Evolutionary conservation across 345 rosid genomes (phyloP).

Genomic region (Eutrema heterophyllum): DNA sequence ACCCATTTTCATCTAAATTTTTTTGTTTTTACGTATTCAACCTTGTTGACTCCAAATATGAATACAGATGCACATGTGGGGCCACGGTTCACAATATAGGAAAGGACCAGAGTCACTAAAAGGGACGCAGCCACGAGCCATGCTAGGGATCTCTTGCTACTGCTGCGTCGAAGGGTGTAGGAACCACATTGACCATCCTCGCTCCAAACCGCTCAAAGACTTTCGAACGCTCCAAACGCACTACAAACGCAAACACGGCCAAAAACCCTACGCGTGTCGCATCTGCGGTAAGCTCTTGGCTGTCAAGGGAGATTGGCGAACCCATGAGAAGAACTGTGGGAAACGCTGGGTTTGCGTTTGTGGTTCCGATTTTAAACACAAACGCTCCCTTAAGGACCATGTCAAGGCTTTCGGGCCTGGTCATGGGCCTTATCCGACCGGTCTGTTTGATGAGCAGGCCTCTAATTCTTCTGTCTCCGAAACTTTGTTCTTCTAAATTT

Average conservation of each 20-base stretch:
- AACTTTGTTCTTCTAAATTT: conserved; percentile 3
- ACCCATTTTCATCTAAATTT: no score
- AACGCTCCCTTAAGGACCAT: conserved; percentile 88
- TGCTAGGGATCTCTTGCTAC: conserved; percentile 73
- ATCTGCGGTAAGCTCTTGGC: conserved; percentile 77
- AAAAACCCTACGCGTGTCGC: conserved; percentile 62
- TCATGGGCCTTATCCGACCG: conserved; percentile 48
- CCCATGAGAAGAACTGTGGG: conserved; percentile 88
- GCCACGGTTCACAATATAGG: conserved; percentile 83
- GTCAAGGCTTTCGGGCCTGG: conserved; percentile 66
- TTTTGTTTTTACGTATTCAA: neutral
- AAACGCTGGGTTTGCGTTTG: conserved; percentile 90
- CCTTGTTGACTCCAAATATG: neutral
- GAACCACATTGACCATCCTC: conserved; percentile 77
- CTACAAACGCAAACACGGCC: conserved; percentile 82
- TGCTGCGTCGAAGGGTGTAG: conserved; percentile 81
- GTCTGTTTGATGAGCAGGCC: conserved; percentile 20
- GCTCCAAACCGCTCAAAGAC: conserved; percentile 74
- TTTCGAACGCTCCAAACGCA: conserved; percentile 83
- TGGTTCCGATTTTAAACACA: conserved; percentile 89
- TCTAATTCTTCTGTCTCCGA: conserved; percentile 22
- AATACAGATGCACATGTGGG: conserved; percentile 93
- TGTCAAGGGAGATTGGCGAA: conserved; percentile 89
- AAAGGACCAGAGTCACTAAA: conserved; percentile 69
- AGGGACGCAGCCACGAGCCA: conserved; percentile 68